A percentile compares a stretch with the other conserved stretches of the same genome.
These are phyloP conservation scores for Leishmania tarentolae DNA, from an alignment of 208 protist species.

Conservation along the genomic window DNA sequence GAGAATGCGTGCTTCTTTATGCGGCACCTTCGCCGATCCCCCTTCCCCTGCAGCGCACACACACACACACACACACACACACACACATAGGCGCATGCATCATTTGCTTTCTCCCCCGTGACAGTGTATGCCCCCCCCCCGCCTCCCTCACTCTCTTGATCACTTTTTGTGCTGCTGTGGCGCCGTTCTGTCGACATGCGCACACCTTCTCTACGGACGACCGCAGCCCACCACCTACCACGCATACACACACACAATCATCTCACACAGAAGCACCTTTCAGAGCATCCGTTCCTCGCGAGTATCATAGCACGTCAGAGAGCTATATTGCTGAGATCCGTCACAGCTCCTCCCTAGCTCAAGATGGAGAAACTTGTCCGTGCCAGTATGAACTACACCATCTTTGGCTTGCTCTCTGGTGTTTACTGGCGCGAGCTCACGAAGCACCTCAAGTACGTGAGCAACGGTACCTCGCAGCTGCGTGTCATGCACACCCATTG, in stretches of 20 bases:
- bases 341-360: not conserved
- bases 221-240: not conserved
- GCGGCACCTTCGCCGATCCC: not conserved
- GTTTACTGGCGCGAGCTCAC: conserved; percentile 68
- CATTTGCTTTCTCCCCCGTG: not conserved
- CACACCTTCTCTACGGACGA: not conserved
- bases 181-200: not conserved
- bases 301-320: not conserved
- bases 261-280: not conserved
- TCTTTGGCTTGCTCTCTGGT: conserved; percentile 45
- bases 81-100: not conserved
- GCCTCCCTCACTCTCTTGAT: not conserved
- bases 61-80: no score
- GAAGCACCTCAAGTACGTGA: conserved; percentile 33
- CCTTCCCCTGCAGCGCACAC: not conserved
- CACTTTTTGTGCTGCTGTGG: not conserved
- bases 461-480: conserved; percentile 48
- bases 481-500: conserved; percentile 68
- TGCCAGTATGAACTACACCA: conserved; percentile 51
- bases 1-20: conserved; percentile 12
- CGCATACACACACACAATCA: not conserved
- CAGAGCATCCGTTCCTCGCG: not conserved
- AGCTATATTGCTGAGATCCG: not conserved
- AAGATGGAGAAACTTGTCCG: conserved; percentile 53
- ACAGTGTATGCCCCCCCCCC: not conserved